Percentiles rank a stretch among this genome's conserved stretches.
These are phyloP conservation scores for Scleroderma citrinum DNA, from an alignment of 768 basidiomycete genomes.

Conservation along the genomic window DNA sequence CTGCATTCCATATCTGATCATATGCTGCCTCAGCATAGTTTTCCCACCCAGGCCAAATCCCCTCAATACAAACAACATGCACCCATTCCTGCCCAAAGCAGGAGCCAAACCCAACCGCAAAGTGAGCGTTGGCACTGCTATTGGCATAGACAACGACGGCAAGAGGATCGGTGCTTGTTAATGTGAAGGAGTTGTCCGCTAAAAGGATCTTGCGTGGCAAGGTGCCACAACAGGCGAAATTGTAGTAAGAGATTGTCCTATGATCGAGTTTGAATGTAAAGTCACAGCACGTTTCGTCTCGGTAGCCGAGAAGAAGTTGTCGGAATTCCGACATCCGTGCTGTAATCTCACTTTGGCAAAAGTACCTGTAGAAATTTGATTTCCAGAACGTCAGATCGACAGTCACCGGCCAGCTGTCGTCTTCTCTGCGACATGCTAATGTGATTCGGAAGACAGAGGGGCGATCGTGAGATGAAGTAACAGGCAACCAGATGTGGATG, in stretches of 20 bases:
- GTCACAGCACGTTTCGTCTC: not conserved
- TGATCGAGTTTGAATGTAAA: not conserved
- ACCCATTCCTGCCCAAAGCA: constrained; percentile 1
- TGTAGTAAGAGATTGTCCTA: not conserved
- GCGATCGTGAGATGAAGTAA: not conserved
- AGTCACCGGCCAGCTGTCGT: not conserved
- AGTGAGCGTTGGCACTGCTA: not conserved
- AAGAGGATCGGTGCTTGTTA: not conserved
- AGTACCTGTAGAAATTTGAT: not conserved
- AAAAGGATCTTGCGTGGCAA: not conserved
- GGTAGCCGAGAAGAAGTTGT: not conserved
- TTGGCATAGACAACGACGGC: not conserved
- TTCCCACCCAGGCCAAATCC: not conserved
- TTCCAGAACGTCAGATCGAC: not conserved
- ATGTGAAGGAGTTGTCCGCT: not conserved
- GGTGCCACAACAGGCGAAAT: not conserved
- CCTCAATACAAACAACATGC: not conserved
- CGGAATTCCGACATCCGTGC: not conserved
- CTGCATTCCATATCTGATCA: not conserved
- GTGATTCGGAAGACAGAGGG: not conserved
- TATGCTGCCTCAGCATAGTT: not conserved
- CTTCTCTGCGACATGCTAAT: not conserved
- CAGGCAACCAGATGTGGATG: not conserved
- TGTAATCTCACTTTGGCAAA: not conserved
- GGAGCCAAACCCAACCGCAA: not conserved